Evolutionary conservation across 2,329 filamentous ascomycete genomes (phyloP), one percentile per base, ranked within the genome.

Genomic region (Apiospora malaysiana): DNA sequence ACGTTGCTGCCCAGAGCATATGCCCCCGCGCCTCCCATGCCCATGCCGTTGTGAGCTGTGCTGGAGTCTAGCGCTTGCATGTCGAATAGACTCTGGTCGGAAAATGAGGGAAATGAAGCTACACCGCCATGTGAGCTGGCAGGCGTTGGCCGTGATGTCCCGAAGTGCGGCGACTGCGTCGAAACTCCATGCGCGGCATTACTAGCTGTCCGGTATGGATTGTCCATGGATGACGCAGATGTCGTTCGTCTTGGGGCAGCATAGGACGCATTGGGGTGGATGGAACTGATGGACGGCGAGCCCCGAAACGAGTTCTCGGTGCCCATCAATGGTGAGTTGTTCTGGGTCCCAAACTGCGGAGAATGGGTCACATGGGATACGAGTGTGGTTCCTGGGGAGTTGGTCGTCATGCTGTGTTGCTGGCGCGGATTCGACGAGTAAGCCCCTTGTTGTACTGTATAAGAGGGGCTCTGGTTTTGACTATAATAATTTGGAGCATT

Each of bases 321-420:
- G 68, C 78, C 78, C 74, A 79, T 75, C 12, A 80, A 73, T 43
- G 79, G 78, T 3, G 79, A 79, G 72, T 79, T 79, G 42, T 76
- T 78, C 68, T 80, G 79, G 4, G 77, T 73, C 32, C 75, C 75
- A 56, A 79, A 79, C 65, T 79, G 79, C 23, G 79, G 79, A 65
- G 79, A 79, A 71, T 79, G 79, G 45, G 78, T 77, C 7, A 78
- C 76, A 59, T 79, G 79, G 63, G 78, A 77, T 68, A 78, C 78
- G 47, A 80, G 78, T 8, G 73, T 74, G 6, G 77, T 75, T n/a
- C 73, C 77, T 32, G 78, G 76, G 21, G 78, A 78, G 43, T 75
- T 74, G 27, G 73, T 78, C 46, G 74, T 73, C 69, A 79, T 76
- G 66, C 77, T 77, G 42, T 78, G 78, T 47, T 77, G 75, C 32